A percentile compares a stretch with the other conserved stretches of the same genome.
These are phyloP conservation scores for Solanum lignicaule DNA, from an alignment of 257 asterid genomes.

Conservation along the genomic window DNA sequence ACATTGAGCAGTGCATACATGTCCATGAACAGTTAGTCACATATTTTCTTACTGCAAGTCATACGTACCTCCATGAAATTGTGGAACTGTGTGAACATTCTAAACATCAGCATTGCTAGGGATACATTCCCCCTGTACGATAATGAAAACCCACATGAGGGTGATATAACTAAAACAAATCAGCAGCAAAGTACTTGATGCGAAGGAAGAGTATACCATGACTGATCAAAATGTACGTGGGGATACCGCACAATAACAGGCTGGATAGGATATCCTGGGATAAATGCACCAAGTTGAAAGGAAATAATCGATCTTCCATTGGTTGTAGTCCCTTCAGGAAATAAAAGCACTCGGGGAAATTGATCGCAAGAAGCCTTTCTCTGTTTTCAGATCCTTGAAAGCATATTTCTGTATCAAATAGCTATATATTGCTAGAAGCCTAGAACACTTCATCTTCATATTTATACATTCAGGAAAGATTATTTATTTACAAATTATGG, in stretches of 20 bases:
- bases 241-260: constrained; percentile 90
- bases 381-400: constrained; percentile 92
- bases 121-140: constrained; percentile 70
- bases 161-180: neutral
- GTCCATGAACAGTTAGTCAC: neutral
- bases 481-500: neutral
- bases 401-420: constrained; percentile 86
- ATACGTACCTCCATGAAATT: constrained; percentile 89
- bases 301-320: constrained; percentile 86
- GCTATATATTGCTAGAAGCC: constrained; percentile 42
- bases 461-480: neutral
- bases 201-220: constrained; percentile 50
- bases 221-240: constrained; percentile 91
- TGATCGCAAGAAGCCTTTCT: constrained; percentile 81
- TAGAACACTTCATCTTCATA: constrained; percentile 9
- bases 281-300: constrained; percentile 95
- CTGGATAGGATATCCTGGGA: constrained; percentile 90
- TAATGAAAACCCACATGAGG: neutral
- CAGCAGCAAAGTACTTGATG: neutral
- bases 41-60: neutral
- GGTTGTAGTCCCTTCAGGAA: constrained; percentile 99
- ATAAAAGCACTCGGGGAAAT: constrained; percentile 91
- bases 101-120: constrained; percentile 67
- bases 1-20: neutral
- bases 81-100: constrained; percentile 97